These are phyloP conservation scores for Tolypocladium inflatum DNA, from an alignment of 2,329 filamentous ascomycete genomes.

Conservation along the genomic window DNA sequence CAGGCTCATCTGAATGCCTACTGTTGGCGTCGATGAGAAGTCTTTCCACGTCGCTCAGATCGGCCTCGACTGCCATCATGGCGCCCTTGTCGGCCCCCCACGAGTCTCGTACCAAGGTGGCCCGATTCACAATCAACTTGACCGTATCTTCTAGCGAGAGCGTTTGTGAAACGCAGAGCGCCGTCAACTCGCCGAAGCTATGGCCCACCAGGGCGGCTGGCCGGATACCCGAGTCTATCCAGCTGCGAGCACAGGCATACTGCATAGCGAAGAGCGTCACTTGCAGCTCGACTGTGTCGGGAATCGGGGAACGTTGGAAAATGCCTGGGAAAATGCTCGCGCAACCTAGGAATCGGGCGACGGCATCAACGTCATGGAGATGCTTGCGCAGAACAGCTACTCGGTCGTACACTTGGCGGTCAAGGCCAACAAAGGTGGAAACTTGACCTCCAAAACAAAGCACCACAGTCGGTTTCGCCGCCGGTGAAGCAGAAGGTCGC, in stretches of 20 bases:
- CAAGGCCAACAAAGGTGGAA: slow-evolving; percentile 17
- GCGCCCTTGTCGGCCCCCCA: slow-evolving; percentile 26
- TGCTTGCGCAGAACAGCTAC: slow-evolving; percentile 10
- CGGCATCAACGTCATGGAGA: slow-evolving; percentile 4
- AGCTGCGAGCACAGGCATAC: slow-evolving; percentile 22
- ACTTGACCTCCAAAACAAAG: slow-evolving; percentile 23
- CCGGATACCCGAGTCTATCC: slow-evolving; percentile 24
- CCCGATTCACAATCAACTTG: slow-evolving; percentile 17
- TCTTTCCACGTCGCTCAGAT: slow-evolving; percentile 7
- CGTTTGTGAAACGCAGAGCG: slow-evolving; percentile 23
- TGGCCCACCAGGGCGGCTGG: slow-evolving; percentile 21
- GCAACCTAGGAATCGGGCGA: slow-evolving; percentile 6
- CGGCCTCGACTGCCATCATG: slow-evolving; percentile 29
- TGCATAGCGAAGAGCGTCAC: slow-evolving; percentile 27
- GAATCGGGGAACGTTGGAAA: slow-evolving; percentile 14
- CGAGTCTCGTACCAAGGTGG: slow-evolving; percentile 15
- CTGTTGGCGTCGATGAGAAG: slow-evolving; percentile 5
- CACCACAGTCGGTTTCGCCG: slow-evolving; percentile 16
- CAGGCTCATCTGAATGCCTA: slow-evolving; percentile 7
- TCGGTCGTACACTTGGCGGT: slow-evolving; percentile 17
- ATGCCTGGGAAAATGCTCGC: slow-evolving; percentile 20
- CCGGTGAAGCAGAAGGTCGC: background rate
- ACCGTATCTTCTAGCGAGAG: slow-evolving; percentile 21
- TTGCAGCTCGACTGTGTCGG: slow-evolving; percentile 23
- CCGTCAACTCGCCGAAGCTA: slow-evolving; percentile 31